These are phyloP conservation scores for Chamaecrista fasciculata DNA, from an alignment of 306 rosid genomes.

Conservation along the genomic window DNA sequence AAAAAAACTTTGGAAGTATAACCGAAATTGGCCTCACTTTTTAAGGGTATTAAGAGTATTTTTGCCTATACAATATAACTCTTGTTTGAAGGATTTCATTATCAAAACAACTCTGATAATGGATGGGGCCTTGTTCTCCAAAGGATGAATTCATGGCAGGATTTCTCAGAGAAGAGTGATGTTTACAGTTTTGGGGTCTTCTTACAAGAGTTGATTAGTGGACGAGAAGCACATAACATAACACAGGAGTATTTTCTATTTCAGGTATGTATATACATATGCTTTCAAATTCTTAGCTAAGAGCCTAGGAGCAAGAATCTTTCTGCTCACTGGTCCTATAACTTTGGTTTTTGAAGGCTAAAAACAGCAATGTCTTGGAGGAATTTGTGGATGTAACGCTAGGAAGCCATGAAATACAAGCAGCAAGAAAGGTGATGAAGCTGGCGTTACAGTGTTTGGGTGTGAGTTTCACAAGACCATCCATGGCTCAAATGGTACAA, in stretches of 20 bases:
- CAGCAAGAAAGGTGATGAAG: conserved; percentile 40
- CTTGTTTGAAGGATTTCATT: background rate
- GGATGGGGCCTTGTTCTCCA: background rate
- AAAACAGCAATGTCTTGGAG: conserved; percentile 29
- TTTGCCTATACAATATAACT: too few species aligned
- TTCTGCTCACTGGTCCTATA: too few species aligned
- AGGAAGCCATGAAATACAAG: conserved; percentile 30
- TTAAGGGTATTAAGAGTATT: too few species aligned
- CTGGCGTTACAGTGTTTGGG: conserved; percentile 47
- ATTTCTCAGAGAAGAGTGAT: conserved; percentile 53
- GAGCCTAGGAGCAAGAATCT: too few species aligned
- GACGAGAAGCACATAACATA: conserved; percentile 48
- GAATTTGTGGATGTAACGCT: conserved; percentile 45
- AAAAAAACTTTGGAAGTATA: too few species aligned
- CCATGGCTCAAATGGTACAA: conserved; percentile 46
- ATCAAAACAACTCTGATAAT: too few species aligned
- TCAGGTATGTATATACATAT: conserved; percentile 40
- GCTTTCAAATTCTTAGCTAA: background rate
- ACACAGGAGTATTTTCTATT: conserved; percentile 38
- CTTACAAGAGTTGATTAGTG: conserved; percentile 68
- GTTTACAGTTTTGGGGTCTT: conserved; percentile 74
- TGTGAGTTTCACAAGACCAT: conserved; percentile 38
- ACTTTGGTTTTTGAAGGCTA: conserved; percentile 53
- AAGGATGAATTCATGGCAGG: conserved; percentile 54
- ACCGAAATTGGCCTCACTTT: too few species aligned